Percentiles rank a stretch among this genome's conserved stretches.
Evolutionary conservation across 2,329 filamentous ascomycete genomes (phyloP).

Genomic region (Ascocoryne sarcoides): DNA sequence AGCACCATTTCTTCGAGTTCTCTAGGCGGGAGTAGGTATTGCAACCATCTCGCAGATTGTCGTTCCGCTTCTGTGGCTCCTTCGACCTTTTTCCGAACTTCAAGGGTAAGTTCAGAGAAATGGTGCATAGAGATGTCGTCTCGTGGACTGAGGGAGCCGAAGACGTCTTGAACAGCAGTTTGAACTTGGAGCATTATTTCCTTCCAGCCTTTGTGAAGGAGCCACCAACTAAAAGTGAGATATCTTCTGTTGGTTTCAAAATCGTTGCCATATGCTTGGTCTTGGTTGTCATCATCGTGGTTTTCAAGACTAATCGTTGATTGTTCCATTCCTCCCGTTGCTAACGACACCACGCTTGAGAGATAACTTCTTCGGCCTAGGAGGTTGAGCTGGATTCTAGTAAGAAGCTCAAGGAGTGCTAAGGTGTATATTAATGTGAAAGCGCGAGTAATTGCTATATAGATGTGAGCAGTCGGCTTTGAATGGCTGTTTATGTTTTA

Average conservation of each 20-base stretch:
- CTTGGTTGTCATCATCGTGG: slow-evolving; percentile 78
- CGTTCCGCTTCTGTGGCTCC: slow-evolving; percentile 58
- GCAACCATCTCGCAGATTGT: slow-evolving; percentile 57
- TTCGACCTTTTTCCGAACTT: slow-evolving; percentile 80
- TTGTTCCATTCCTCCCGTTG: slow-evolving; percentile 61
- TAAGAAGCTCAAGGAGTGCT: slow-evolving; percentile 81
- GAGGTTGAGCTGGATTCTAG: slow-evolving; percentile 91
- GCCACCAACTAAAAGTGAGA: slow-evolving; percentile 96
- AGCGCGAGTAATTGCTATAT: slow-evolving; percentile 72
- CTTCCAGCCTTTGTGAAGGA: slow-evolving; percentile 83
- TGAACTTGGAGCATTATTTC: slow-evolving; percentile 75
- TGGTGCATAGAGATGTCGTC: slow-evolving; percentile 77
- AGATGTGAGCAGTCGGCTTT: slow-evolving; percentile 10
- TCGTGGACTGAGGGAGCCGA: slow-evolving; percentile 78
- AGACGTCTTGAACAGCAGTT: slow-evolving; percentile 78
- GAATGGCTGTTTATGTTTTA: background rate
- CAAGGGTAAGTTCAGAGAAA: slow-evolving; percentile 70
- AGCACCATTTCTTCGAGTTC: slow-evolving; percentile 79
- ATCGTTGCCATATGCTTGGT: slow-evolving; percentile 80
- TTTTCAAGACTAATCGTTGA: slow-evolving; percentile 85
- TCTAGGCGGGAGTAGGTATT: slow-evolving; percentile 70
- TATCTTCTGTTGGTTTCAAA: slow-evolving; percentile 95
- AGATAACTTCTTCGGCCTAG: slow-evolving; percentile 92
- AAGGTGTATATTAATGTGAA: slow-evolving; percentile 91
- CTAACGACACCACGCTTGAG: slow-evolving; percentile 86